Evolutionary conservation across 768 basidiomycete genomes (phyloP), one percentile per base, ranked within the genome.

Genomic region (Amyloporia xantha): DNA sequence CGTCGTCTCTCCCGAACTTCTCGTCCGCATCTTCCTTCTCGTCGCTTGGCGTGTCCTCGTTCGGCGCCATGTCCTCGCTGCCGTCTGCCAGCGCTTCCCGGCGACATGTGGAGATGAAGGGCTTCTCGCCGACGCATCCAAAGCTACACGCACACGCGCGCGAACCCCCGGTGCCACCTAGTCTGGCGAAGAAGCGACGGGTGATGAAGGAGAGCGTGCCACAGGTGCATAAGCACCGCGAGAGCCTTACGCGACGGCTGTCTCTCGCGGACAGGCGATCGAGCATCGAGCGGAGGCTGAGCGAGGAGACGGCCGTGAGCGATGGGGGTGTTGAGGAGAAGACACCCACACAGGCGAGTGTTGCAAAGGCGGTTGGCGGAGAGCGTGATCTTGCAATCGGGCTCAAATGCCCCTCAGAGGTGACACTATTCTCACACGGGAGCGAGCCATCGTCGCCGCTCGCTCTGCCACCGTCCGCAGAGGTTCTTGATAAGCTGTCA

Each of bases 151-250:
- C 48, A 1, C 49, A 49, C 37, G 15, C 46, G 1, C 51, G 54
- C 25, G 56, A 54, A n/a, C 59, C 59, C 30, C 59, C 59, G 11
- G 49, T 60, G 1, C 58, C 59, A 2, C 59, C 59, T 1, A 37
- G 52, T 33, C 52, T 60, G 3, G 55, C 44, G 1, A 50, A 50
- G 48, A 57, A 54, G 41, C 52, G 59, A 19, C 26, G 48, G 17
- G 4, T 26, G 4, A 13, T 39, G 12, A 2, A 19, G 11, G 48
- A 24, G n/a, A n/a, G n/a, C n/a, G n/a, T n/a, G n/a, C n/a, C n/a
- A 21, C 41, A 20, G 30, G 6, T 27, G 10, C 20, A 15, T 19
- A 10, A 5, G 15, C 27, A 19, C 40, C 48, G 12, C 40, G 10
- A 12, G 38, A 5, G 19, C 35, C 23, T 12, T 17, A 19, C 12